Evolutionary conservation across 345 rosid genomes (phyloP), one percentile per base, ranked within the genome.

Genomic region (Cardamine resedifolia): DNA sequence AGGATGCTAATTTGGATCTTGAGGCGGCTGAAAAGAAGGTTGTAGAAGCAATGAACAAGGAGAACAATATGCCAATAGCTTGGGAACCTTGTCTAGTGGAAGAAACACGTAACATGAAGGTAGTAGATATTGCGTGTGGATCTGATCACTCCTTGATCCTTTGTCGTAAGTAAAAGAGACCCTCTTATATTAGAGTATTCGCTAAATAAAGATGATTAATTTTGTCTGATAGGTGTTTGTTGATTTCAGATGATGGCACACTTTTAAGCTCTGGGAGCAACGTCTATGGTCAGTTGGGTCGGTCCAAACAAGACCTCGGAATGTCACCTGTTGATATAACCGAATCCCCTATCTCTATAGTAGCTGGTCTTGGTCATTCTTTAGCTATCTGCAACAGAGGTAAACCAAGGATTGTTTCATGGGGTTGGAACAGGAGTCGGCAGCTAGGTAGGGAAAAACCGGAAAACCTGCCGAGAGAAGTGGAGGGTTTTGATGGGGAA

Each of bases 351-450:
- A 21, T 76, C n/a, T 79, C 75, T 33, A 55, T 88, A 41, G 84
- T 90, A 62, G 79, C 98, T 41, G 98, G 99, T 66, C 96, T 95
- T 10, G 96, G 99, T 65, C 99, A 91, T 83, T 89, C 97, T 26
- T 66, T 95, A 77, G 91, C 91, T 24, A 82, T 91, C 65, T 90
- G 87, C 74, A 55, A 69, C 24, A 67, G 45, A 18, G 57, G 18
- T 76, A 83, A 33, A 82, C 68, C 34, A 19, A 79, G 69, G 52
- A 59, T 87, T 55, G 41, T 84, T 26, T 88, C 99, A 2, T 91
- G 97, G 99, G 97, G 97, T 28, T 95, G 99, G 99, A 90, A 90
- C 71, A 79, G 75, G 23, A 87, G 83, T 50, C 82, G 75, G 47
- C 99, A 90, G 83, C 93, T 95, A 6, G 97, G 99, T 34, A 90